Evolutionary conservation across 164 flowering plant genomes (phyloP).

Genomic region (grape (Vitis vinifera)): DNA sequence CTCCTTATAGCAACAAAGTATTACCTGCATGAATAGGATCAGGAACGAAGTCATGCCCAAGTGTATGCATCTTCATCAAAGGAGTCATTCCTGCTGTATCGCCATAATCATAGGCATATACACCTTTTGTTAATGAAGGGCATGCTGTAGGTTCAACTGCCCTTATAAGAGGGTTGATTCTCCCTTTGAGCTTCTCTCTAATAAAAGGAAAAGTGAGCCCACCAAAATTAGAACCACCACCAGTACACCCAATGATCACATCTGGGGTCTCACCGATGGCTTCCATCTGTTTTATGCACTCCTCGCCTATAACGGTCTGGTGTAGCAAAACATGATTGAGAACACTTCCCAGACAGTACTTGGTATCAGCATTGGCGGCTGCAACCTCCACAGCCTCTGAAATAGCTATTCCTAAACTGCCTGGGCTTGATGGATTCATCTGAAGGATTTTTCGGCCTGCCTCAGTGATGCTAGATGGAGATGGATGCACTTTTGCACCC

Average conservation of each 20-base stretch:
- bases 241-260: conserved; percentile 90
- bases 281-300: conserved; percentile 91
- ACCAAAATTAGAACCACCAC: conserved; percentile 93
- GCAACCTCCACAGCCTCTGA: conserved; percentile 97
- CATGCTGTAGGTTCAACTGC: conserved; percentile 97
- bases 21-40: conserved; percentile 98
- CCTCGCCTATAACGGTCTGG: conserved; percentile 95
- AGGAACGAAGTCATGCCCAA: conserved; percentile 95
- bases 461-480: conserved; percentile 79
- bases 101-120: conserved; percentile 90
- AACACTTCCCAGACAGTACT: conserved; percentile 93
- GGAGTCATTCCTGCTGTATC: conserved; percentile 98
- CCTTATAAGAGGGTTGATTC: conserved; percentile 73
- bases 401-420: conserved; percentile 92
- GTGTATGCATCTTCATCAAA: conserved; percentile 97
- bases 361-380: conserved; percentile 66
- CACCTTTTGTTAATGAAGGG: conserved; percentile 90
- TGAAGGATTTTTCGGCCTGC: conserved; percentile 69
- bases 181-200: conserved; percentile 80
- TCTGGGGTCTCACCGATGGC: conserved; percentile 89
- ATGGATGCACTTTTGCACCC: conserved; percentile 97
- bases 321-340: conserved; percentile 92
- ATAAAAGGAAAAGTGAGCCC: conserved; percentile 92
- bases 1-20: neutral
- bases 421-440: conserved; percentile 77